Base-by-base conservation (phyloP, 2,329 filamentous ascomycete species). In the Exophiala aquamarina region DNA sequence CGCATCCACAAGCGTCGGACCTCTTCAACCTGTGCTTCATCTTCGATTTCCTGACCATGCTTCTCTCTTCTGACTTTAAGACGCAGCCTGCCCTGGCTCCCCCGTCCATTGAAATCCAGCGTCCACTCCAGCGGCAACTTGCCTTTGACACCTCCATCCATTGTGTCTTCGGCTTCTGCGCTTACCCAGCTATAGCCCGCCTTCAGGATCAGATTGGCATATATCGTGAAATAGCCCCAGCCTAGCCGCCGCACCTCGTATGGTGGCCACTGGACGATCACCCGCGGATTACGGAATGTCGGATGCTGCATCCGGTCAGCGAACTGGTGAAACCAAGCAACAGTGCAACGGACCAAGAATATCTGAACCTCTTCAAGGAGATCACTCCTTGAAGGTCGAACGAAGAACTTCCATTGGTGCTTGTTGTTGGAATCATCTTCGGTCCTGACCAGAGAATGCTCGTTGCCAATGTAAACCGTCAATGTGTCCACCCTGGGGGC, bases 361-460 rank as follows among this genome's bases (percentile, higher is more conserved):
- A 57, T 45, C 29, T 57, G 54, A 11, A 59, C 48, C 23, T 59
- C 56, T 37, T 59, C 52, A 29, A 59, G 50, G 9, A 59, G 37
- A 44, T 59, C 56, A 15, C 43, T 55, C 14, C 54, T 31, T 8
- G 52, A 55, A 3, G 49, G 49, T 14, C 52, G 39, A 2, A 59
- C 44, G 34, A 59, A 58, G 49, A 57, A 59, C 33, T 45, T 55
- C 56, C 56, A 59, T 21, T 56, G 43, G 32, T 59, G 56, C 32
- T 37, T 52, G 35, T 56, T 59, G 17, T 50, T 49, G 9, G 49
- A 53, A 10, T 41, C 45, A 6, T 43, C 39, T 4, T 55, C 47
- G 2, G 48, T 37, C 17, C 52, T 44, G 28, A 55, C 29, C 28
- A 57, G 23, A n/a, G 38, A 42, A 23, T 59, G 54, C 17, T 55